Percentiles rank a stretch among this genome's conserved stretches.
Evolutionary conservation across 2,329 filamentous ascomycete species (phyloP).

Genomic region (Helicocarpus griseus): DNA sequence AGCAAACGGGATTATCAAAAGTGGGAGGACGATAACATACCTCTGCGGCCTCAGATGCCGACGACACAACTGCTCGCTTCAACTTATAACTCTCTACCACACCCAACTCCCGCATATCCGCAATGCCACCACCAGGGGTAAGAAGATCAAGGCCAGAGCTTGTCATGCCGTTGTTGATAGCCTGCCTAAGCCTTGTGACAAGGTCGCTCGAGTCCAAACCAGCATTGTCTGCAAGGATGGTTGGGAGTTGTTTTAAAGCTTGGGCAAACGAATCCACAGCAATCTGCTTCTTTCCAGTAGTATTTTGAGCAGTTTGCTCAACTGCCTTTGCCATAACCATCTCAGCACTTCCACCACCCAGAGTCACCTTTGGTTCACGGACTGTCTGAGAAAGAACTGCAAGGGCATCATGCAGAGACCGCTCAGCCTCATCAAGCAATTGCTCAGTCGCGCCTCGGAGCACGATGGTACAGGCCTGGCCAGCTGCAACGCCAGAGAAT

Average conservation of each 20-base stretch:
- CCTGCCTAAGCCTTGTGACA: constrained; percentile 80
- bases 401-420: constrained; percentile 88
- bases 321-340: constrained; percentile 99
- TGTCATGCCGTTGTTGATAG: constrained; percentile 88
- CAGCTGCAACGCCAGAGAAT: constrained; percentile 91
- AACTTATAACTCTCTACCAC: constrained; percentile 98
- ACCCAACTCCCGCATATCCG: constrained; percentile 90
- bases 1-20: not conserved
- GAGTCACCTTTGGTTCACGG: constrained; percentile 83
- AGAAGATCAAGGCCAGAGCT: constrained; percentile 84
- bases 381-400: constrained; percentile 96
- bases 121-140: constrained; percentile 81
- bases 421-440: constrained; percentile 91
- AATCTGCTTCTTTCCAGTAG: constrained; percentile 92
- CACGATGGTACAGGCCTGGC: constrained; percentile 92
- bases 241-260: constrained; percentile 85
- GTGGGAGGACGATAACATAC: constrained; percentile 42
- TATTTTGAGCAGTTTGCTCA: constrained; percentile 82
- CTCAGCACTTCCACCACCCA: constrained; percentile 92
- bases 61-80: constrained; percentile 95
- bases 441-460: constrained; percentile 94
- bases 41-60: constrained; percentile 92
- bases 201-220: constrained; percentile 92
- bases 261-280: constrained; percentile 84
- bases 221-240: constrained; percentile 94